These are phyloP conservation scores for Leptosphaerulina australis DNA, from an alignment of 2,329 filamentous ascomycete genomes.

Conservation along the genomic window DNA sequence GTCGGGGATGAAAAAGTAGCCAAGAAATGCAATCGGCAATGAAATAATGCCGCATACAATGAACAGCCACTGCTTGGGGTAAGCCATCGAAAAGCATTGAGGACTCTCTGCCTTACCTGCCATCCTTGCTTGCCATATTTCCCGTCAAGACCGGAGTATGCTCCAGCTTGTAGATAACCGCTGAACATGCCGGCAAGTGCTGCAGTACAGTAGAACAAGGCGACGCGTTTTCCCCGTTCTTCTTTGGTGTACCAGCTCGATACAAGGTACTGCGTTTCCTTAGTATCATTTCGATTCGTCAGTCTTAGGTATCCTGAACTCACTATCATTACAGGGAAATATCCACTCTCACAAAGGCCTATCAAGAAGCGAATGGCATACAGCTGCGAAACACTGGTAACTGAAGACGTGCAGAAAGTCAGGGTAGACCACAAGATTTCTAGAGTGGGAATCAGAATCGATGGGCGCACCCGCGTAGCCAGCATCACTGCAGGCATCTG, in stretches of 20 bases:
- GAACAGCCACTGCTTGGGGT: slow-evolving; percentile 32
- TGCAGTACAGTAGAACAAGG: slow-evolving; percentile 42
- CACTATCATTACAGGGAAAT: slow-evolving; percentile 40
- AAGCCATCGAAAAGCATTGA: not conserved
- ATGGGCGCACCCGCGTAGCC: slow-evolving; percentile 32
- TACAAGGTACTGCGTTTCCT: slow-evolving; percentile 35
- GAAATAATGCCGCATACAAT: slow-evolving; percentile 49
- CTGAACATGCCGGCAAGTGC: slow-evolving; percentile 45
- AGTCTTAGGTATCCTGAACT: not conserved
- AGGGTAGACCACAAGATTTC: slow-evolving; percentile 39
- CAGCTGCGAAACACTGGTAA: slow-evolving; percentile 35
- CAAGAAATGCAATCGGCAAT: slow-evolving; percentile 52
- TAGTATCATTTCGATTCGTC: not conserved
- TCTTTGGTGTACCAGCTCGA: slow-evolving; percentile 53
- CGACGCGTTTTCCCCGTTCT: slow-evolving; percentile 42
- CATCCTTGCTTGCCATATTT: slow-evolving; percentile 30
- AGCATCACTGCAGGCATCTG: slow-evolving; percentile 40
- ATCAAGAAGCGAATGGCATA: slow-evolving; percentile 47
- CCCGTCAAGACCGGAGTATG: slow-evolving; percentile 41
- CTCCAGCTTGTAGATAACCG: slow-evolving; percentile 43
- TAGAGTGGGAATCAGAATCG: slow-evolving; percentile 39
- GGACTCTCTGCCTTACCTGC: slow-evolving; percentile 17
- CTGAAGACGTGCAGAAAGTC: slow-evolving; percentile 28
- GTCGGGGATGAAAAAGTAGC: slow-evolving; percentile 46
- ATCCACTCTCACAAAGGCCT: slow-evolving; percentile 33